Base-by-base conservation (phyloP, 1,284 basidiomycete species). In the Phylloporus gajari region DNA sequence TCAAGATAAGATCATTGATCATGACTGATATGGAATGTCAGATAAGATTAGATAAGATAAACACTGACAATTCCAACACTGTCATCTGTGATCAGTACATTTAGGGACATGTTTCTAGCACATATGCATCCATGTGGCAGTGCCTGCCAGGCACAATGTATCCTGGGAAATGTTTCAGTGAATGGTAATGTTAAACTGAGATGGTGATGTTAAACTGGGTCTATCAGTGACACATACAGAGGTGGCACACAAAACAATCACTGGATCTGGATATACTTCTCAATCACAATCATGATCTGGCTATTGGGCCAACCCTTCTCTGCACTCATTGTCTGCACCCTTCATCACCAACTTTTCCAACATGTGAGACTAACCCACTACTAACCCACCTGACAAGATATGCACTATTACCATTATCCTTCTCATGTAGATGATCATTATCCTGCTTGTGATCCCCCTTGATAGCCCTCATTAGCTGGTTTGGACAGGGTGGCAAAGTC, bases 341-440 rank as follows among this genome's bases (percentile, higher is more conserved):
- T 60, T 38, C n/a, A 25, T 35, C 35, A 17, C 56, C 38, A 5
- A 27, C 27, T 27, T 46, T n/a, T n/a, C 65, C 19, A 25, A 42
- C 13, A 17, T 46, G 27, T 46, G 15, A 40, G 7, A n/a, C n/a
- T n/a, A n/a, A n/a, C n/a, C n/a, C n/a, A n/a, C n/a, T n/a, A 12
- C 51, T 6, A 93, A 59, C n/a, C 72, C 65, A 0, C 75, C 71
- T 0, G 94, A 95, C 3, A 95, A 97, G 86, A 92, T 91, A 65
- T 90, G 88, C 80, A 96, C 97, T 7, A 92, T 98, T 27, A 82
- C 93, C 40, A 89, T 98, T 23, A 91, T 95, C 8, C 89, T 97
- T 30, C 67, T 91, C 27, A 88, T 93, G 68, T 86, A 97, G 73
- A 98, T 98, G 97, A 80, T 98, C 60, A 79, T 98, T 73, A 94